phyloP scores from a whole-genome alignment of 1,284 basidiomycete species.

The Exobasidium rhododendri region DNA sequence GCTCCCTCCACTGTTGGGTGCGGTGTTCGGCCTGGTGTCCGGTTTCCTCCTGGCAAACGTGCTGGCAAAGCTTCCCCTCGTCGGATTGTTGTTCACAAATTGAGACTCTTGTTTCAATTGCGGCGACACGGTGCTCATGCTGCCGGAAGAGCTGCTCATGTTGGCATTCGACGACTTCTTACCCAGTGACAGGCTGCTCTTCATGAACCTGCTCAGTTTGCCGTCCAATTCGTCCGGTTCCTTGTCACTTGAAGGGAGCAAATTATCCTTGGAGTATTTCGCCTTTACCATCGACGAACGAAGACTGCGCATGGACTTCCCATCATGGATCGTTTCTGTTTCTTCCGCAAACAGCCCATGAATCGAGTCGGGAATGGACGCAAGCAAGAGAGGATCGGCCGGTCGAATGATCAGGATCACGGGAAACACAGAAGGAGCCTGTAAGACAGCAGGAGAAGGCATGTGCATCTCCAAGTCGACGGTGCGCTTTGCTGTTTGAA shows the following conservation, averaged over 20 bases:
- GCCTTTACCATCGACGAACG: neutral
- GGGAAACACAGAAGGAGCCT: slow-evolving; percentile 42
- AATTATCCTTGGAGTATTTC: neutral
- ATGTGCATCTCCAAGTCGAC: slow-evolving; percentile 35
- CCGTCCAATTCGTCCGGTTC: neutral
- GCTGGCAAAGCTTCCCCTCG: slow-evolving; percentile 20
- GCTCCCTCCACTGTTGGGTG: slow-evolving; percentile 22
- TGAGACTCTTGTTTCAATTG: slow-evolving; percentile 18
- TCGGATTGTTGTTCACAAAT: neutral
- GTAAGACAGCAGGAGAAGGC: slow-evolving; percentile 25
- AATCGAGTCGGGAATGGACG: slow-evolving; percentile 16
- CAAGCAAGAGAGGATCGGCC: slow-evolving; percentile 35
- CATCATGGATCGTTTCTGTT: neutral
- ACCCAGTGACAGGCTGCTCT: neutral
- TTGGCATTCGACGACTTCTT: slow-evolving; percentile 17
- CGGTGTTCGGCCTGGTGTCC: slow-evolving; percentile 38
- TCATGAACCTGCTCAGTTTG: slow-evolving; percentile 7
- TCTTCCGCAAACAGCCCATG: neutral
- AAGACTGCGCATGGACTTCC: neutral
- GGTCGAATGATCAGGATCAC: slow-evolving; percentile 42
- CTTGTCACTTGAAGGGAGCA: neutral
- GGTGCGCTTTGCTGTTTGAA: slow-evolving; percentile 28
- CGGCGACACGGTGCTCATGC: neutral
- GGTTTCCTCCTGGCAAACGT: slow-evolving; percentile 30
- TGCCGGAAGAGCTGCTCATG: slow-evolving; percentile 20